phyloP scores from a whole-genome alignment of 78 protist species.

The Dictyostelium purpureum region DNA sequence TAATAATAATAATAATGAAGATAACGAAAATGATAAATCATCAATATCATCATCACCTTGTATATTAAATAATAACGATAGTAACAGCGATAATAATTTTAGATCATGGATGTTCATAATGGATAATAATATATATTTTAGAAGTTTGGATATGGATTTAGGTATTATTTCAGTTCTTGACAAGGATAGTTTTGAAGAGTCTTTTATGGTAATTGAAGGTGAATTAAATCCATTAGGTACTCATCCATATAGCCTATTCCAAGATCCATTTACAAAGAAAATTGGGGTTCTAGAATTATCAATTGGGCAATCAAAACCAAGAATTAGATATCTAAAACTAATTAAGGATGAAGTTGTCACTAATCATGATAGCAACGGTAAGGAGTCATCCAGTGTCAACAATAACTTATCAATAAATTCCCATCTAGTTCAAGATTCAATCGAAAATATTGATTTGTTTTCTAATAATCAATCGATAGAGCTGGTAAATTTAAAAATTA shows the following conservation, averaged over 20 bases:
- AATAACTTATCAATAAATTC: neutral
- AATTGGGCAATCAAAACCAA: neutral
- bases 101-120: slow-evolving; percentile 49
- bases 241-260: slow-evolving; percentile 27
- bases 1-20: too few species aligned
- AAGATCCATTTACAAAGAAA: neutral
- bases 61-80: neutral
- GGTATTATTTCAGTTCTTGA: neutral
- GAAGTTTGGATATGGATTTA: slow-evolving; percentile 13
- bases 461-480: neutral
- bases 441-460: neutral
- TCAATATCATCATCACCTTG: neutral
- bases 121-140: slow-evolving; percentile 10
- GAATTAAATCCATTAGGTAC: slow-evolving; percentile 29
- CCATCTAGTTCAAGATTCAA: neutral
- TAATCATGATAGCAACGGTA: neutral
- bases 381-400: too few species aligned
- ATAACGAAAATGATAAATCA: neutral
- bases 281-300: slow-evolving; percentile 33
- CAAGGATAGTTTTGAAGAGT: slow-evolving; percentile 8
- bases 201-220: neutral
- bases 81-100: neutral
- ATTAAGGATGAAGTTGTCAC: neutral
- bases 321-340: slow-evolving; percentile 8
- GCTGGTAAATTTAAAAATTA: neutral